These are phyloP conservation scores for Neurospora sp. DNA, from an alignment of 495 filamentous ascomycete genomes.

Conservation along the genomic window DNA sequence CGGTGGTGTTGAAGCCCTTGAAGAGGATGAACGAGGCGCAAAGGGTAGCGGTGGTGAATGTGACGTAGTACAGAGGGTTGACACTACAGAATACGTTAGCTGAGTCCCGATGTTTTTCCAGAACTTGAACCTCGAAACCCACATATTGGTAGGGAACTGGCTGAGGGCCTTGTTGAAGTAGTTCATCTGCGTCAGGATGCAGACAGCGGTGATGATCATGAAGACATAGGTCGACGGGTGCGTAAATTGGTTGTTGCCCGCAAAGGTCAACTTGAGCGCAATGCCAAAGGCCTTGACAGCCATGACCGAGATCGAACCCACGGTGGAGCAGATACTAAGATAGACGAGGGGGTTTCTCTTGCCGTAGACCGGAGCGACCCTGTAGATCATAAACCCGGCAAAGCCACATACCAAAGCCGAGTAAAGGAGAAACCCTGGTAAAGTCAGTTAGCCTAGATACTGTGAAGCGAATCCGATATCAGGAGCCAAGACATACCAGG, in stretches of 20 bases:
- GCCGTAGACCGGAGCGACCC: slow-evolving; percentile 75
- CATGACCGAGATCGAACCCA: slow-evolving; percentile 96
- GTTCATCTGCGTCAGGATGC: slow-evolving; percentile 98
- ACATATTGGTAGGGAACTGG: slow-evolving; percentile 96
- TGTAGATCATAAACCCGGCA: slow-evolving; percentile 90
- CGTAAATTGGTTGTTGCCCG: slow-evolving; percentile 85
- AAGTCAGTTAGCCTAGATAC: slow-evolving; percentile 16
- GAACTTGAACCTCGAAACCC: slow-evolving; percentile 8
- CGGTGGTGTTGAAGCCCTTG: slow-evolving; percentile 91
- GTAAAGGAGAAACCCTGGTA: slow-evolving; percentile 76
- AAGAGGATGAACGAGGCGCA: slow-evolving; percentile 97
- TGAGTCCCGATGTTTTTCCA: slow-evolving; percentile 14
- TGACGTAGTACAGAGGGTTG: slow-evolving; percentile 97
- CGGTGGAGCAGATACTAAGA: slow-evolving; percentile 93
- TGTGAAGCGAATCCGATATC: neutral
- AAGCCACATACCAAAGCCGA: slow-evolving; percentile 67
- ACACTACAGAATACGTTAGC: slow-evolving; percentile 55
- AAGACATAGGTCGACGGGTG: slow-evolving; percentile 96
- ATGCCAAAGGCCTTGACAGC: slow-evolving; percentile 97
- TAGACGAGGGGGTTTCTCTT: slow-evolving; percentile 93
- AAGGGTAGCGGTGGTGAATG: slow-evolving; percentile 94
- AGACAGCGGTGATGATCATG: slow-evolving; percentile 80
- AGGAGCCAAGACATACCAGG: slow-evolving; percentile 51
- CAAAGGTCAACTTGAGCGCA: slow-evolving; percentile 85
- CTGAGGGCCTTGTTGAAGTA: slow-evolving; percentile 99